A percentile compares a stretch with the other conserved stretches of the same genome.
phyloP scores from a whole-genome alignment of 2,329 filamentous ascomycete species.

The Metarhizium sp. region DNA sequence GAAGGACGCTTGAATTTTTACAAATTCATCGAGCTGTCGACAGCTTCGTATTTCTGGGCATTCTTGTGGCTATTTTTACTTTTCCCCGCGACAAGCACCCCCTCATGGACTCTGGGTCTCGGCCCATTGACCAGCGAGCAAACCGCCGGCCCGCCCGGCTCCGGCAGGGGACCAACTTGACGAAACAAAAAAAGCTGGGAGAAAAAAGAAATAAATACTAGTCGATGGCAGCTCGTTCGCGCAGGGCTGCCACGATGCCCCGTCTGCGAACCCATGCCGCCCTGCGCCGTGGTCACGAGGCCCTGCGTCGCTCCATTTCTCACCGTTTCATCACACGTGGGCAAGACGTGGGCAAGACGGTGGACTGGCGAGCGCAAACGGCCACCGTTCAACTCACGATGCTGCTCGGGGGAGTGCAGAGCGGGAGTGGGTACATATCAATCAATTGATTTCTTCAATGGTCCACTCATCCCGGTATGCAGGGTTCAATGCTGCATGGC shows the following conservation, averaged over 20 bases:
- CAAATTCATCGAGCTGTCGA: too few species aligned
- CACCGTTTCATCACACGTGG: constrained; percentile 4
- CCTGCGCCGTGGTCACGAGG: background rate
- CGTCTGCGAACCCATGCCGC: background rate
- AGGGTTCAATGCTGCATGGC: background rate
- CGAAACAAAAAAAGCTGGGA: too few species aligned
- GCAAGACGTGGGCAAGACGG: background rate
- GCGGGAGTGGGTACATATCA: too few species aligned
- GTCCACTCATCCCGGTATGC: background rate
- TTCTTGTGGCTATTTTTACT: too few species aligned
- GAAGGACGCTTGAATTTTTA: too few species aligned
- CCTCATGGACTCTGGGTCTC: background rate
- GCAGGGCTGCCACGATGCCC: background rate
- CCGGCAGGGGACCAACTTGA: too few species aligned
- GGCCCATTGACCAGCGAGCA: constrained; percentile 1
- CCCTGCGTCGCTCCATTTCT: background rate
- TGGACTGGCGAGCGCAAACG: background rate
- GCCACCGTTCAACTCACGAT: constrained; percentile 5
- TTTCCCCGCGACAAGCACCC: too few species aligned
- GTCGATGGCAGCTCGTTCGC: too few species aligned
- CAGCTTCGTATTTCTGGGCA: too few species aligned
- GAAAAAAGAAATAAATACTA: too few species aligned
- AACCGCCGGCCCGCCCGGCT: too few species aligned
- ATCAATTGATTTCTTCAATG: too few species aligned
- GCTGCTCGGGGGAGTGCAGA: background rate